Evolutionary conservation across 106 monocot genomes (phyloP).

Genomic region (Platanthera zijinensis): DNA sequence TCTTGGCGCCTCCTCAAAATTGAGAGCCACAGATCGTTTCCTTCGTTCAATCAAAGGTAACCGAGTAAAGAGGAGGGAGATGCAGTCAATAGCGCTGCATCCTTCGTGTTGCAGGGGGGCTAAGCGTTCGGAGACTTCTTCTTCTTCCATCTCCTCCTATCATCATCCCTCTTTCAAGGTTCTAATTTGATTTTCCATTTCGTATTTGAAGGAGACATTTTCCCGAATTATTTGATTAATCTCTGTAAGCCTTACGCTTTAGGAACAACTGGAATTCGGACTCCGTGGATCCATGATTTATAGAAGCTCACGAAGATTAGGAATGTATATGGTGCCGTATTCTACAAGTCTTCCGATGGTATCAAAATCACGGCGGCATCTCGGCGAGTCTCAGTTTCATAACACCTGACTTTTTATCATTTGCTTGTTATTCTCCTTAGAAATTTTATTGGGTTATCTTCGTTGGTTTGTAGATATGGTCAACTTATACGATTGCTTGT

Average conservation of each 20-base stretch:
- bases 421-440: background rate
- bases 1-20: too few species aligned
- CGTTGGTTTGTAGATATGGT: background rate
- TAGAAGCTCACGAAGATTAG: background rate
- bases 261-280: background rate
- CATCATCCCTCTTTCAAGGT: background rate
- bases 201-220: background rate
- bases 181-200: slow-evolving; percentile 3
- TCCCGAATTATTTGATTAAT: background rate
- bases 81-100: slow-evolving; percentile 4
- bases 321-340: background rate
- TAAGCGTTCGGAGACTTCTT: background rate
- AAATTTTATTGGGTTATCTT: background rate
- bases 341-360: background rate
- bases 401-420: too few species aligned
- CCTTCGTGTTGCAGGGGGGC: slow-evolving; percentile 1
- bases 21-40: background rate
- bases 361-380: slow-evolving; percentile 1
- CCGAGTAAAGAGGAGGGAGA: background rate
- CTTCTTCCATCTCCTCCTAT: background rate
- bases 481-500: background rate
- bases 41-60: background rate
- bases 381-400: background rate
- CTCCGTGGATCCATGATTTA: background rate
- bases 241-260: background rate